Conservation (phyloP, 1,139 yeast genomes). For the Debaryomyces sp. region DNA sequence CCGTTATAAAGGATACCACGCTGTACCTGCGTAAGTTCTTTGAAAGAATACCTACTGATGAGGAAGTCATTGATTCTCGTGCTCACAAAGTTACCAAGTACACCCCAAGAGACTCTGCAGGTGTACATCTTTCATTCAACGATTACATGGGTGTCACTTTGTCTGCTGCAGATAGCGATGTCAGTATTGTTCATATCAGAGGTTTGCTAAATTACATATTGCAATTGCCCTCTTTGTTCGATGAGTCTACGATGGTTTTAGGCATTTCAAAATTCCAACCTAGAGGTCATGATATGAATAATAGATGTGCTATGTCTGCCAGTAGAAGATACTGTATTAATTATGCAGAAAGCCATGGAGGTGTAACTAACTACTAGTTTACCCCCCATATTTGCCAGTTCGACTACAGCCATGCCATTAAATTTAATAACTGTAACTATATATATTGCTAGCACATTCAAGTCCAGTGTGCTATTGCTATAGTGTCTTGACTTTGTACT, state of each 20-base stretch:
- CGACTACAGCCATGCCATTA: not conserved
- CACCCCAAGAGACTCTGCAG: not conserved
- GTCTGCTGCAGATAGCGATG: conserved; percentile 48
- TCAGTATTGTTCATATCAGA: conserved; percentile 41
- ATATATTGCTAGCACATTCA: not conserved
- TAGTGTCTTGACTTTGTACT: not conserved
- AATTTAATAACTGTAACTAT: not conserved
- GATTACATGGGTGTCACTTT: conserved; percentile 50
- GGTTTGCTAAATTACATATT: conserved; percentile 45
- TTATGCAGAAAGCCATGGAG: conserved; percentile 18
- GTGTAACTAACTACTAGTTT: conserved; percentile 8
- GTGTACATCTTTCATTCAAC: conserved; percentile 13
- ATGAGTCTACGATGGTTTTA: conserved; percentile 19
- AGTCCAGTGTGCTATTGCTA: not conserved
- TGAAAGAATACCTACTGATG: conserved; percentile 14
- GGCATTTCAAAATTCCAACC: conserved; percentile 14
- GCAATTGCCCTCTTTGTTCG: conserved; percentile 24
- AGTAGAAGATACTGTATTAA: conserved; percentile 26
- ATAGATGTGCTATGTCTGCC: conserved; percentile 29
- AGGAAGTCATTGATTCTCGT: conserved; percentile 10
- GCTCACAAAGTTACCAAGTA: conserved; percentile 11
- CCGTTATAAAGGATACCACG: conserved; percentile 18
- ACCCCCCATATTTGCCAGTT: not conserved
- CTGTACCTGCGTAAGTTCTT: conserved; percentile 16
- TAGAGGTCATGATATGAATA: conserved; percentile 23